Evolutionary conservation across 2,329 filamentous ascomycete genomes (phyloP).

Genomic region (Fusarium sp.): DNA sequence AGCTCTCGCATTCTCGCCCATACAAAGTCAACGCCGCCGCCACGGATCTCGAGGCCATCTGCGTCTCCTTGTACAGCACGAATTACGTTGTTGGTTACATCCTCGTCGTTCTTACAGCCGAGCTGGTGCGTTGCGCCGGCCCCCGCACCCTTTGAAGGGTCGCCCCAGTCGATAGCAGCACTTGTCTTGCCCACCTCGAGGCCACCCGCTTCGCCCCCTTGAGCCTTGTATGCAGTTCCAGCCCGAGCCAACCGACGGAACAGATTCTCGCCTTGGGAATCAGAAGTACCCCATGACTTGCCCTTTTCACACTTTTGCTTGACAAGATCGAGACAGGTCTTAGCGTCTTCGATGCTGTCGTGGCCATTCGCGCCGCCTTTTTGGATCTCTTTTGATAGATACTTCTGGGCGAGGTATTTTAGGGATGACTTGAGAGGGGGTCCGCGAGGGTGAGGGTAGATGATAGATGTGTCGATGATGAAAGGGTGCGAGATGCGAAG

Average conservation of each 20-base stretch:
- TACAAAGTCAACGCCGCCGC: constrained; percentile 74
- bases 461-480: constrained; percentile 89
- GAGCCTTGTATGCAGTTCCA: constrained; percentile 72
- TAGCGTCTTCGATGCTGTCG: constrained; percentile 92
- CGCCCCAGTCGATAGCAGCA: constrained; percentile 91
- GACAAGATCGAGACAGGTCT: constrained; percentile 89
- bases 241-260: constrained; percentile 83
- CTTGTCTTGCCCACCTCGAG: constrained; percentile 71
- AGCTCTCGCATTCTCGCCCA: constrained; percentile 76
- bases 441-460: constrained; percentile 91
- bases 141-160: constrained; percentile 72
- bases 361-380: constrained; percentile 82
- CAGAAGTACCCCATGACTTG: constrained; percentile 83
- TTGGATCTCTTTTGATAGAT: constrained; percentile 88
- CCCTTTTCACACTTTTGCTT: constrained; percentile 97
- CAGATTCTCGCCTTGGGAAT: constrained; percentile 85
- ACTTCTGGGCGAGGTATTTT: constrained; percentile 90
- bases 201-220: constrained; percentile 69
- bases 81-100: constrained; percentile 67
- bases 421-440: constrained; percentile 90
- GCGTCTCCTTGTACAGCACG: constrained; percentile 71
- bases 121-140: constrained; percentile 69
- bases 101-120: constrained; percentile 70
- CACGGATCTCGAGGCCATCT: constrained; percentile 68
- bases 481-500: constrained; percentile 91